Conservation (phyloP, 1,284 basidiomycete genomes). For the Ganoderma lingzhi region DNA sequence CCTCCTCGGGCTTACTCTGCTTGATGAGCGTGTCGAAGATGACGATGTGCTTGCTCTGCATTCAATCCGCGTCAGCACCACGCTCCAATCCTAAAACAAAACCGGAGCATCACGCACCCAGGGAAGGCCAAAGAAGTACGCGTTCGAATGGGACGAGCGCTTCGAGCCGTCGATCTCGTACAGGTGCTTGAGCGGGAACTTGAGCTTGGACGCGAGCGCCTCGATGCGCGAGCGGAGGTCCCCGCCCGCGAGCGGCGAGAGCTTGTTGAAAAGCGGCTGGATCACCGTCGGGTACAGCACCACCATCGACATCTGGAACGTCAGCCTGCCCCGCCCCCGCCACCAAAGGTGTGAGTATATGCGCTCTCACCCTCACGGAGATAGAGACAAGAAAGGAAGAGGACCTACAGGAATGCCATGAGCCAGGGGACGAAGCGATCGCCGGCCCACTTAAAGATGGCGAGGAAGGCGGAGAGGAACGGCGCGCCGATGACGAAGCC, state of each 20-base stretch:
- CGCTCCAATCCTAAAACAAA: background rate
- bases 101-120: slow-evolving; percentile 63
- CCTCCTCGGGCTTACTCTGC: slow-evolving; percentile 87
- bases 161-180: slow-evolving; percentile 99
- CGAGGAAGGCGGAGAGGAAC: slow-evolving; percentile 87
- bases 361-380: background rate
- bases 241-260: slow-evolving; percentile 84
- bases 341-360: background rate
- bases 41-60: slow-evolving; percentile 90
- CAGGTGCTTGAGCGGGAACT: slow-evolving; percentile 94
- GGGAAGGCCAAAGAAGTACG: slow-evolving; percentile 94
- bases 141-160: slow-evolving; percentile 93
- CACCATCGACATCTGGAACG: slow-evolving; percentile 87
- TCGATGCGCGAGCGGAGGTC: slow-evolving; percentile 82
- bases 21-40: slow-evolving; percentile 97
- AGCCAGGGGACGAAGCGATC: slow-evolving; percentile 89
- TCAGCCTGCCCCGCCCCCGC: slow-evolving; percentile 56
- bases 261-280: slow-evolving; percentile 97
- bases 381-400: background rate
- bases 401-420: slow-evolving; percentile 81
- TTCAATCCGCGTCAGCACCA: background rate
- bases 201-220: slow-evolving; percentile 77
- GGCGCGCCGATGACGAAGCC: slow-evolving; percentile 85
- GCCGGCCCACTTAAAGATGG: slow-evolving; percentile 93
- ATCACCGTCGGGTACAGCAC: slow-evolving; percentile 91